A percentile compares a stretch with the other conserved stretches of the same genome.
Evolutionary conservation across 2,329 filamentous ascomycete species (phyloP).

Genomic region (Ophiocordyceps camponoti-saundersi): DNA sequence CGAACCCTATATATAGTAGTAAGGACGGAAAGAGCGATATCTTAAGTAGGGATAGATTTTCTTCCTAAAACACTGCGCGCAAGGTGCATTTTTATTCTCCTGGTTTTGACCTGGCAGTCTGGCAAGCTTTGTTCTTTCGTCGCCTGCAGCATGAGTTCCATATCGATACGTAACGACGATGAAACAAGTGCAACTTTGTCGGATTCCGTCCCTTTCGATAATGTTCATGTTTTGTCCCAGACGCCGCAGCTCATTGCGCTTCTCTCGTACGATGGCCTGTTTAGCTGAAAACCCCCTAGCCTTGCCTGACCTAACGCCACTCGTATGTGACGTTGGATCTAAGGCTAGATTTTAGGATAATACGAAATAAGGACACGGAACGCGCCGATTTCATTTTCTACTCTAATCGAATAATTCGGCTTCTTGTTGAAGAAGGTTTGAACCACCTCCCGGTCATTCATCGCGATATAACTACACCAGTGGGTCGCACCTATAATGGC

Average conservation of each 20-base stretch:
- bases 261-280: conserved; percentile 58
- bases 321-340: too few relatives aligned
- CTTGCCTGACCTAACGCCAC: too few relatives aligned
- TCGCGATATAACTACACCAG: conserved; percentile 78
- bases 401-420: conserved; percentile 91
- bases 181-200: conserved; percentile 85
- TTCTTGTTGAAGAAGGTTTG: conserved; percentile 90
- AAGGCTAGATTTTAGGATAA: conserved; percentile 53
- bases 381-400: conserved; percentile 98
- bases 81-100: too few relatives aligned
- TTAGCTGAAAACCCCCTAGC: too few relatives aligned
- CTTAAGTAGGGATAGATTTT: too few relatives aligned
- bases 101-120: too few relatives aligned
- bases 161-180: conserved; percentile 32
- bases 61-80: too few relatives aligned
- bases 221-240: conserved; percentile 79
- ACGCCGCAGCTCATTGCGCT: conserved; percentile 94
- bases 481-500: conserved; percentile 74
- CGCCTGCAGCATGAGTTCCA: conserved; percentile 11
- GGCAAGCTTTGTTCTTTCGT: conserved; percentile 4
- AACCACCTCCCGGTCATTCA: conserved; percentile 90
- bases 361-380: conserved; percentile 76
- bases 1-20: too few relatives aligned
- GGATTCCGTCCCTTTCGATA: conserved; percentile 61
- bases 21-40: too few relatives aligned